These are phyloP conservation scores for Lentinula lateritia DNA, from an alignment of 768 basidiomycete genomes.

Conservation along the genomic window DNA sequence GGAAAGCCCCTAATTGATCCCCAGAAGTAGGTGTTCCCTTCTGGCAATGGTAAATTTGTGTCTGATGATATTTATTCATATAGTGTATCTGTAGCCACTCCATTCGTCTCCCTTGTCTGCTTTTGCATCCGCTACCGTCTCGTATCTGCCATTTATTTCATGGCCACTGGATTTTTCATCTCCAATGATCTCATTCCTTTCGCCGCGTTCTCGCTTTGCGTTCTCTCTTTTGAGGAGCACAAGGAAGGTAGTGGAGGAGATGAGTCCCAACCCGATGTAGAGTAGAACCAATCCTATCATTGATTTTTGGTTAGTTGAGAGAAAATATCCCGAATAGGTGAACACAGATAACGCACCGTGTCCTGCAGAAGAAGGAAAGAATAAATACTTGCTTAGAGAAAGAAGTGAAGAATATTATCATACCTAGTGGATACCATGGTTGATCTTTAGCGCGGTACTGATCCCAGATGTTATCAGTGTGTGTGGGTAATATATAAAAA, in stretches of 20 bases:
- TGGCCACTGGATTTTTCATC: slow-evolving; percentile 27
- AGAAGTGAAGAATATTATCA: slow-evolving; percentile 1
- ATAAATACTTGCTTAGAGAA: not conserved
- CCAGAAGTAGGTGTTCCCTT: too few species aligned
- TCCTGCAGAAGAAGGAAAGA: slow-evolving; percentile 12
- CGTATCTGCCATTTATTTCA: slow-evolving; percentile 53
- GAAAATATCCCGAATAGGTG: not conserved
- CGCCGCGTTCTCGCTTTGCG: slow-evolving; percentile 57
- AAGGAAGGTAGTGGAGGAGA: slow-evolving; percentile 36
- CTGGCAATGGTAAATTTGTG: too few species aligned
- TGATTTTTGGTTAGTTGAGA: not conserved
- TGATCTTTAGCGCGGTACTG: slow-evolving; percentile 60
- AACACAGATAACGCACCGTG: slow-evolving; percentile 16
- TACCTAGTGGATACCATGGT: slow-evolving; percentile 61
- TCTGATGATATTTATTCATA: slow-evolving; percentile 25
- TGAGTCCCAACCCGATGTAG: slow-evolving; percentile 64
- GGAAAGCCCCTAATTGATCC: too few species aligned
- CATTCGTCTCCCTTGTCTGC: slow-evolving; percentile 66
- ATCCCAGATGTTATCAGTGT: not conserved
- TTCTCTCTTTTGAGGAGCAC: slow-evolving; percentile 54
- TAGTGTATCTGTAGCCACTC: slow-evolving; percentile 71
- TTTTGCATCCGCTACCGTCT: slow-evolving; percentile 59
- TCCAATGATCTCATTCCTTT: slow-evolving; percentile 65
- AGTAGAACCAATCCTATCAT: slow-evolving; percentile 62
- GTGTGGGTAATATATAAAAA: not conserved